Evolutionary conservation across 75 land plant species (phyloP), one percentile per base, ranked within the genome.

Genomic region (Selaginella tamariscina): DNA sequence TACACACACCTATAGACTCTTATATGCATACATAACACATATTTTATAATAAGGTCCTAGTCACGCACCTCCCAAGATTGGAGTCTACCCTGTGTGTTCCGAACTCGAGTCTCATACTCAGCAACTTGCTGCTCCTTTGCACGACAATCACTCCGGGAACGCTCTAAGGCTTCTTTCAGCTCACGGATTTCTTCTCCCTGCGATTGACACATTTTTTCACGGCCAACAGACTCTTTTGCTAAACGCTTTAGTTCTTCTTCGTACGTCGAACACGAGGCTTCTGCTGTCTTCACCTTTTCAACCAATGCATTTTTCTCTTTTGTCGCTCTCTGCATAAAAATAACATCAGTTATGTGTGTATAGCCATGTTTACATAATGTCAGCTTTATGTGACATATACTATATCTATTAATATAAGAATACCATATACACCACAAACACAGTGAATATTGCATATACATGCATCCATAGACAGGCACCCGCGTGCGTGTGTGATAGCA

Each of bases 291-390:
- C 33, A 94, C 72, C 75, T 91, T 81, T 69, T 94, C 98, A 32
- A 86, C 96, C 31, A 94, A 76, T 15, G 82, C 83, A 80, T 85
- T 90, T 73, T 94, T 94, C 78, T 94, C 98, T 74, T 94, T 94
- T 71, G 83, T 65, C 2, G 87, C 83, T 73, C 78, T 89, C 98
- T 94, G 86, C 29, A 68, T 20, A 29, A 65, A 31, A 31, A 28
- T 27, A 8, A 26, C 49, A 15, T 39, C 49, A 39, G 49, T 59
- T 21, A 59, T 8, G 8, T 8, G 20, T 22, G 27, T 21, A 26
- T 39, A 39, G 15, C 5, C 49, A 5, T 39, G 5, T 39, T 39
- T 5, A 5, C 49, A 15, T 5, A 39, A 39, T n/a, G n/a, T n/a
- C n/a, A 13, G 11, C 18, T 49, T 13, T 49, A 49, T 13, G 54